phyloP scores from a whole-genome alignment of 192 early-diverging fungal species.

The Oehlia diaphana region DNA sequence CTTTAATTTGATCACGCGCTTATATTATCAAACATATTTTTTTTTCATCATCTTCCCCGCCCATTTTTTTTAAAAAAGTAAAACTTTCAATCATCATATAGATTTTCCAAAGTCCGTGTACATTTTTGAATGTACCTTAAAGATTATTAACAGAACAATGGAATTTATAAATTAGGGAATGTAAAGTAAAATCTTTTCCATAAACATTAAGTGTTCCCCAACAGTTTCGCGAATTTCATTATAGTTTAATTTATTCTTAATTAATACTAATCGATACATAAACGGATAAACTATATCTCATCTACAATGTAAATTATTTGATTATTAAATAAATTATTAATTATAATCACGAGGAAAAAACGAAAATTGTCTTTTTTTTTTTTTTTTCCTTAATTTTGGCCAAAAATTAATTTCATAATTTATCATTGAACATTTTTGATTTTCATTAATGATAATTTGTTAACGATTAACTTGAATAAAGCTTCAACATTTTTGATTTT shows the following conservation, averaged over 20 bases:
- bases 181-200: background rate
- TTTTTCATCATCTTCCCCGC: background rate
- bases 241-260: constrained; percentile 1
- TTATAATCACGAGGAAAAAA: no score
- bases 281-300: no score
- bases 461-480: constrained; percentile 68
- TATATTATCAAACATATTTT: background rate
- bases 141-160: background rate
- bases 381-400: background rate
- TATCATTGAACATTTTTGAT: background rate
- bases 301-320: no score
- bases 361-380: no score
- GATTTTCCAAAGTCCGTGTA: background rate
- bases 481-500: constrained; percentile 41
- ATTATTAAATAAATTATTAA: no score
- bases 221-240: background rate
- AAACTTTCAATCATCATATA: background rate
- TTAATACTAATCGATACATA: background rate
- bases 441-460: constrained; percentile 25
- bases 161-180: background rate
- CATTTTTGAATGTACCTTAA: background rate
- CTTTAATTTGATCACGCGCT: background rate
- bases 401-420: background rate
- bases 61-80: background rate
- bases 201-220: background rate